A percentile compares a stretch with the other conserved stretches of the same genome.
These are phyloP conservation scores for Babjeviella inositovora DNA, from an alignment of 805 yeast genomes.

Conservation along the genomic window DNA sequence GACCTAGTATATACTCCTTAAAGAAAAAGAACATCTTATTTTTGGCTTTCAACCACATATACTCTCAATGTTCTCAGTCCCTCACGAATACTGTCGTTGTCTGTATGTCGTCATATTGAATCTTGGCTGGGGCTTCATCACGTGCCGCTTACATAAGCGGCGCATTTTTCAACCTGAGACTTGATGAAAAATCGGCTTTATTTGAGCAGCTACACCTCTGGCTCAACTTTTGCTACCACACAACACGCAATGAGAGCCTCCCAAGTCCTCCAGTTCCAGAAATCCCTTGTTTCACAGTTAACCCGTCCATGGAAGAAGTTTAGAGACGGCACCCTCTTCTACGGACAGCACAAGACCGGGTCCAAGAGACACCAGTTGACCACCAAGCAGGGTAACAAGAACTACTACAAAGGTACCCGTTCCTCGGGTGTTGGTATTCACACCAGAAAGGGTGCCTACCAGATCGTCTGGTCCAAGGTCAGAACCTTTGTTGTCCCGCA, in stretches of 20 bases:
- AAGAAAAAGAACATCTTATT: too few species aligned
- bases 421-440: conserved; percentile 84
- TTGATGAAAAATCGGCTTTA: too few species aligned
- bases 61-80: too few species aligned
- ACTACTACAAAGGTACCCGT: conserved; percentile 90
- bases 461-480: conserved; percentile 71
- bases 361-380: conserved; percentile 73
- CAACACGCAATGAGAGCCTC: conserved; percentile 34
- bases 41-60: too few species aligned
- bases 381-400: conserved; percentile 89
- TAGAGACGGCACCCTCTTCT: conserved; percentile 71
- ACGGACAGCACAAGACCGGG: conserved; percentile 67
- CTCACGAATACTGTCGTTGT: too few species aligned
- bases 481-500: conserved; percentile 81
- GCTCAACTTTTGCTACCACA: too few species aligned
- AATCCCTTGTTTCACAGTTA: conserved; percentile 25
- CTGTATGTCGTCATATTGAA: too few species aligned
- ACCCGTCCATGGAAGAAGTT: conserved; percentile 84
- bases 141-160: too few species aligned
- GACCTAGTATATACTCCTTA: too few species aligned
- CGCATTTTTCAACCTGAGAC: too few species aligned
- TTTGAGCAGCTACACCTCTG: too few species aligned
- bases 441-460: conserved; percentile 59
- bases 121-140: too few species aligned
- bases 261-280: conserved; percentile 24